phyloP scores from a whole-genome alignment of 345 rosid genomes.

The Eucalyptus sideroxylon region DNA sequence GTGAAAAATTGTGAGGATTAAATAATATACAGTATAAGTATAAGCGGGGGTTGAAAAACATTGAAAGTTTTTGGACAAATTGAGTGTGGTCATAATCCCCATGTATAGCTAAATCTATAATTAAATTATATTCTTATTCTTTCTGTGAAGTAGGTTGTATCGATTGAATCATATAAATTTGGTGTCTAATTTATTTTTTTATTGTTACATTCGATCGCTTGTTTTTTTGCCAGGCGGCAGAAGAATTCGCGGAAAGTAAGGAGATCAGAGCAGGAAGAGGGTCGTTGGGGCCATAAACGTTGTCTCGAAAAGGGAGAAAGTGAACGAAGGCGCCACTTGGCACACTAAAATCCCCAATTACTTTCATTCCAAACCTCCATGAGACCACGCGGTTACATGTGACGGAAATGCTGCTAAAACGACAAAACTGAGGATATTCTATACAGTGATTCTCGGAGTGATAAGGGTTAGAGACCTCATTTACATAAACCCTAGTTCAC shows the following conservation, averaged over 20 bases:
- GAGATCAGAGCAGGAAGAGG: neutral
- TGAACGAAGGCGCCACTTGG: neutral
- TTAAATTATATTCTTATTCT: accelerated
- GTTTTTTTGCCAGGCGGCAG: neutral
- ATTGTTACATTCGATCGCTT: neutral
- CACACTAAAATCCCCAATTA: neutral
- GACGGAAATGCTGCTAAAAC: neutral
- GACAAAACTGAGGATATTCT: neutral
- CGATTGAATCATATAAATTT: neutral
- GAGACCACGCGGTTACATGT: neutral
- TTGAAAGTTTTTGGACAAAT: accelerated
- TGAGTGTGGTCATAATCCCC: accelerated
- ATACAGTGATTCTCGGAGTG: neutral
- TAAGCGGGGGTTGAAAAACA: accelerated
- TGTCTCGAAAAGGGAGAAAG: neutral
- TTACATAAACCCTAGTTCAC: neutral
- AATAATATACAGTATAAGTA: neutral
- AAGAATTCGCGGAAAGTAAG: neutral
- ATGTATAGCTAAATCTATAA: neutral
- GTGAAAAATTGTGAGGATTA: neutral
- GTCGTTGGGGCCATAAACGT: neutral
- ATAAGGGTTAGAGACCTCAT: no score
- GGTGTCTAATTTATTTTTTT: neutral
- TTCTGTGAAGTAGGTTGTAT: neutral
- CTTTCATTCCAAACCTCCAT: neutral